Base-by-base conservation (phyloP, 148 eudicot genomes). In the Arbutus unedo region DNA sequence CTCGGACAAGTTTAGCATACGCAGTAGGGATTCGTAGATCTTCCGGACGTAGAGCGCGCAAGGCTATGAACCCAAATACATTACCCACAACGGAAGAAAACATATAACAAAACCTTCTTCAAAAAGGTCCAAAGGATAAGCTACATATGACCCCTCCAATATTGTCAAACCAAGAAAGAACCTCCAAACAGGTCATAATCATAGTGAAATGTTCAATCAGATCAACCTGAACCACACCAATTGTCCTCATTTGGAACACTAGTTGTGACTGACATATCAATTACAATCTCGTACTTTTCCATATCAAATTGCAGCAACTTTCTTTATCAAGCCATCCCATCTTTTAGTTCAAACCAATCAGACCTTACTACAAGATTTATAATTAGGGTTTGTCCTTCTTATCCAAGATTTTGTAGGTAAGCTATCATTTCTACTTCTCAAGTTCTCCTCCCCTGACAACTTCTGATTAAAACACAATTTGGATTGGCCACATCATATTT, bases 101-200 rank as follows among this genome's bases (percentile, higher is more conserved):
- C 38, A 31, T 31, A 1, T 31, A 31, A 1, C 38, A 31, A 1
- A 31, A 31, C 38, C 38, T 31, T 31, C 38, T 31, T 31, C 38
- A 31, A 31, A 31, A 31, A 31, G 38, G 38, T 31, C 38, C 1
- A 31, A 31, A 31, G 38, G 38, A 31, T 31, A 31, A 31, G 38
- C 38, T 31, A 31, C 38, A 31, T 31, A 31, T 31, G 38, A 31
- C 38, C 38, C 38, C 38, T 31, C 38, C 38, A 31, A 31, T 31
- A 31, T 31, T 31, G 38, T 31, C 38, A 73, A 71, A 43, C 49
- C 75, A 71, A 45, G 41, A 45, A 45, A 45, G 38, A 47, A 16
- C 19, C 82, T 44, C 41, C 81, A 38, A 79, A 66, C 82, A 47
- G 10, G 57, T 79, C 54, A 62, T 25, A 47, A 64, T 79, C 38